phyloP scores from a whole-genome alignment of 352 stramenopile species.

The Pythium utonaiense region DNA sequence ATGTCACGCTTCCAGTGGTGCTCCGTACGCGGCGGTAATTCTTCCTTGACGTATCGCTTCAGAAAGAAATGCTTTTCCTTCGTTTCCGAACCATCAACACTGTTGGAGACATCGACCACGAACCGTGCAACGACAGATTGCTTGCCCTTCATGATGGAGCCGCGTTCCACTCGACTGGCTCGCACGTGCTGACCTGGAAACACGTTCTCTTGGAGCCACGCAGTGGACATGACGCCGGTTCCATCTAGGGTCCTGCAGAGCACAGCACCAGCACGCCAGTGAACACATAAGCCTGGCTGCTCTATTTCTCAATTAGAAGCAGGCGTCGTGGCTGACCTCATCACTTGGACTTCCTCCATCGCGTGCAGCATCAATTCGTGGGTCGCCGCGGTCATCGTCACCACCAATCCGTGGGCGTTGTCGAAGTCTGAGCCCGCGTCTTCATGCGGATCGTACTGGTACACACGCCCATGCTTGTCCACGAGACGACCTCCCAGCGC shows the following conservation, averaged over 20 bases:
- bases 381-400: constrained; percentile 34
- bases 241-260: constrained; percentile 43
- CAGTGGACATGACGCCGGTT: constrained; percentile 29
- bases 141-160: constrained; percentile 45
- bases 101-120: constrained; percentile 23
- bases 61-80: constrained; percentile 40
- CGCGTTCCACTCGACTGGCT: constrained; percentile 22
- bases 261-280: background rate
- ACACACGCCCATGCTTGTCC: constrained; percentile 51
- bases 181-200: constrained; percentile 17
- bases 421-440: constrained; percentile 47
- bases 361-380: constrained; percentile 36
- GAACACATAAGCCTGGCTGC: background rate
- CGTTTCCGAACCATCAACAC: background rate
- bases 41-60: constrained; percentile 58
- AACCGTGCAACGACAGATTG: constrained; percentile 51
- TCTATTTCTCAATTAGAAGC: constrained; percentile 23
- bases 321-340: constrained; percentile 48
- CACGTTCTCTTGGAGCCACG: constrained; percentile 47
- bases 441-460: constrained; percentile 53
- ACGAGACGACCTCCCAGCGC: constrained; percentile 53
- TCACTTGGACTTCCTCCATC: constrained; percentile 45
- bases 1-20: constrained; percentile 58
- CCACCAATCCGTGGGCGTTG: constrained; percentile 58
- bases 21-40: constrained; percentile 39